phyloP scores from a whole-genome alignment of 2,329 filamentous ascomycete species.

The Aspergillus terreus region DNA sequence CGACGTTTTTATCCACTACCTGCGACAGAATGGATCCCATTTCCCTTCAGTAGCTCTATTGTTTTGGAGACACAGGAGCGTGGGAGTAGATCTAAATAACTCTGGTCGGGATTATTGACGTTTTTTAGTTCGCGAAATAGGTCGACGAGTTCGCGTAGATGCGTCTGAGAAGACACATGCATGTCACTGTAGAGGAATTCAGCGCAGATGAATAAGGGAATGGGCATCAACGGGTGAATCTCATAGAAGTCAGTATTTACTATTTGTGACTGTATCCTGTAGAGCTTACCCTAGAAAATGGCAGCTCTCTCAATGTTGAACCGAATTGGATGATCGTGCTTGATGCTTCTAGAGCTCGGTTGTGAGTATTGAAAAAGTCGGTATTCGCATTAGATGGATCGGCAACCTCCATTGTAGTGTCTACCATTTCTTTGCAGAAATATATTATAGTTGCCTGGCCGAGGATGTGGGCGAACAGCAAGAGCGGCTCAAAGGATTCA shows the following conservation, averaged over 20 bases:
- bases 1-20: neutral
- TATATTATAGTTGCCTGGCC: slow-evolving; percentile 16
- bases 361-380: slow-evolving; percentile 1
- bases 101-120: slow-evolving; percentile 9
- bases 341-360: slow-evolving; percentile 13
- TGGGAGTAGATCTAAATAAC: slow-evolving; percentile 1
- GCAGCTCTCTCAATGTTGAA: slow-evolving; percentile 7
- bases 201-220: slow-evolving; percentile 19
- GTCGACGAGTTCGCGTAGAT: slow-evolving; percentile 8
- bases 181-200: slow-evolving; percentile 18
- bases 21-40: neutral
- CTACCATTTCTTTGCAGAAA: slow-evolving; percentile 10
- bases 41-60: neutral
- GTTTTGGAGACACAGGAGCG: slow-evolving; percentile 3
- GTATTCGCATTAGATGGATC: neutral
- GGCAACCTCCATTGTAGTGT: neutral
- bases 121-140: slow-evolving; percentile 17
- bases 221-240: slow-evolving; percentile 20
- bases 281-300: slow-evolving; percentile 10
- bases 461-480: slow-evolving; percentile 18
- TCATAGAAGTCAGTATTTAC: neutral
- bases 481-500: slow-evolving; percentile 10
- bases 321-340: slow-evolving; percentile 8
- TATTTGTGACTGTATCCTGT: neutral
- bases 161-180: slow-evolving; percentile 7